phyloP scores from a whole-genome alignment of 2,329 filamentous ascomycete species.

The Verticillium zaregamsianum region DNA sequence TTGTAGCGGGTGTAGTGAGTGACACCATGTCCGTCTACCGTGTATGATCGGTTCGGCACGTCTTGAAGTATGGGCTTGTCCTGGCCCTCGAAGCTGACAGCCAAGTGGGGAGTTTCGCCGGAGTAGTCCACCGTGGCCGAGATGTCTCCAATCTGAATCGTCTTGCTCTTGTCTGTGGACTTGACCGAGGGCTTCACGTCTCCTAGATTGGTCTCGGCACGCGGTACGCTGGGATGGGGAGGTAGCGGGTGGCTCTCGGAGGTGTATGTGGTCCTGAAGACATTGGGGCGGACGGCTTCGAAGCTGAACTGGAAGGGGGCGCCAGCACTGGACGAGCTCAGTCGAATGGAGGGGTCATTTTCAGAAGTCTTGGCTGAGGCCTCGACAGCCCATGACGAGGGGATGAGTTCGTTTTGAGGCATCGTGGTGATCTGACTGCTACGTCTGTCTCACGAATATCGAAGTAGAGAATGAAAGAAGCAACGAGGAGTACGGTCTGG shows the following conservation, averaged over 20 bases:
- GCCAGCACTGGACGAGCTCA: conserved; percentile 12
- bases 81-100: conserved; percentile 44
- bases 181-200: conserved; percentile 24
- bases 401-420: conserved; percentile 8
- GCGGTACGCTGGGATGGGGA: conserved; percentile 56
- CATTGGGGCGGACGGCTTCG: conserved; percentile 54
- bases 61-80: conserved; percentile 56
- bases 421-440: background rate
- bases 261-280: conserved; percentile 66
- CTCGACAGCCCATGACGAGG: conserved; percentile 19
- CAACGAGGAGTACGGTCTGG: background rate
- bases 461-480: background rate
- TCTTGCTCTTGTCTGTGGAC: conserved; percentile 27
- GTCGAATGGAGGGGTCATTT: conserved; percentile 15
- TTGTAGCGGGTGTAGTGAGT: conserved; percentile 64
- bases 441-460: background rate
- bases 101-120: conserved; percentile 49
- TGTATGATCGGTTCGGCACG: conserved; percentile 62
- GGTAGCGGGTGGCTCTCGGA: conserved; percentile 59
- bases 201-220: conserved; percentile 24
- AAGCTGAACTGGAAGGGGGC: conserved; percentile 55
- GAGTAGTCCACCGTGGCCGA: conserved; percentile 56
- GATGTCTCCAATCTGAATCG: conserved; percentile 42
- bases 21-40: conserved; percentile 55
- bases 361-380: conserved; percentile 22